These are phyloP conservation scores for Aspergillus sclerotioniger DNA, from an alignment of 495 filamentous ascomycete genomes.

Conservation along the genomic window DNA sequence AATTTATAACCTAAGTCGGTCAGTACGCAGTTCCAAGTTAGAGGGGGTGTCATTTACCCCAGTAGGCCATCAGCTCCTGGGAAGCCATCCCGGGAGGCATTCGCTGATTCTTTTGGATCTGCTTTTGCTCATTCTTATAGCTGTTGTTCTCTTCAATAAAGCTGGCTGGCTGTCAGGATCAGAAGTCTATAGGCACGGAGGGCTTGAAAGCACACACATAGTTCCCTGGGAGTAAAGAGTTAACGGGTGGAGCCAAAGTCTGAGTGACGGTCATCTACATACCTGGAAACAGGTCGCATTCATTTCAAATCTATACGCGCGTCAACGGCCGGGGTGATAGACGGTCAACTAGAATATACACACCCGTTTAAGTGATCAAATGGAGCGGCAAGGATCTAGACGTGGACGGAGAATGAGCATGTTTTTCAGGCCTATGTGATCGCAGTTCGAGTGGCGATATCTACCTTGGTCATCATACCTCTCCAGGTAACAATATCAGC, in stretches of 20 bases:
- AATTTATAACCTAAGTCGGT: slow-evolving; percentile 82
- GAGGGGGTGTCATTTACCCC: slow-evolving; percentile 40
- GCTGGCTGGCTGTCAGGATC: slow-evolving; percentile 41
- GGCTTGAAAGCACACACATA: slow-evolving; percentile 57
- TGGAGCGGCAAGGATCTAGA: slow-evolving; percentile 78
- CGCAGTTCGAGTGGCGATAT: background rate
- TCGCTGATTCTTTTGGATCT: slow-evolving; percentile 49
- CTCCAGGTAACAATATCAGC: slow-evolving; percentile 90
- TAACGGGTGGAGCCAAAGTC: slow-evolving; percentile 14
- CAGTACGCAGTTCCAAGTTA: slow-evolving; percentile 10
- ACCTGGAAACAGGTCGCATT: slow-evolving; percentile 90
- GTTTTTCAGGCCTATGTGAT: background rate
- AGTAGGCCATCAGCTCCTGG: slow-evolving; percentile 65
- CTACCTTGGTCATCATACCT: slow-evolving; percentile 97
- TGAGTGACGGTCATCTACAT: slow-evolving; percentile 25
- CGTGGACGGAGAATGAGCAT: background rate
- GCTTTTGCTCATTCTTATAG: slow-evolving; percentile 58
- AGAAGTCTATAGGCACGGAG: background rate
- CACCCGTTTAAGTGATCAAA: slow-evolving; percentile 82
- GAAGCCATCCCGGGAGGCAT: slow-evolving; percentile 55
- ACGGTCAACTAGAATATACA: slow-evolving; percentile 15
- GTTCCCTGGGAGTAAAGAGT: slow-evolving; percentile 55
- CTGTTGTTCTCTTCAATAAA: slow-evolving; percentile 91
- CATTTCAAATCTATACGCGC: slow-evolving; percentile 77
- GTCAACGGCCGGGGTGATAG: slow-evolving; percentile 12